A percentile compares a stretch with the other conserved stretches of the same genome.
phyloP scores from a whole-genome alignment of 2,329 filamentous ascomycete genomes.

The Fusarium pseudograminearum region DNA sequence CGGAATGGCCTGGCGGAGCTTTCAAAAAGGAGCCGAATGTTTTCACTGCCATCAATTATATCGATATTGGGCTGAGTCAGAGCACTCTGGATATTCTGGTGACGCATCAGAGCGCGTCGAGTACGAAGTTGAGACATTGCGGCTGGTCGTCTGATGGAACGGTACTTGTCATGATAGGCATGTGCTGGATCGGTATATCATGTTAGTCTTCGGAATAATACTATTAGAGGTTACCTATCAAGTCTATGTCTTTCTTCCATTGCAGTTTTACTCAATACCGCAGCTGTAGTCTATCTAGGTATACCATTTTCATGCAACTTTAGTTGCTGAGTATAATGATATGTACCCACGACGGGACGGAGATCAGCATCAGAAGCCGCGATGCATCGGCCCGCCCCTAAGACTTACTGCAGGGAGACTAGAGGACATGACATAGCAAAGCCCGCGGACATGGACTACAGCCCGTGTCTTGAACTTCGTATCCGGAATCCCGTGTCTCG shows the following conservation, averaged over 20 bases:
- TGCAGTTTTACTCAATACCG: rapidly evolving
- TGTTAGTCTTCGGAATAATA: neutral
- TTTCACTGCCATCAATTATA: neutral
- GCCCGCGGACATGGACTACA: neutral
- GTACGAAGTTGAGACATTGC: neutral
- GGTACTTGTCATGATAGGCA: neutral
- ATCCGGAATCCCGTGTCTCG: neutral
- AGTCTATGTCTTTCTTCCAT: rapidly evolving
- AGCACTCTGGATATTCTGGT: neutral
- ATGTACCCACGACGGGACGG: neutral
- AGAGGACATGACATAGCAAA: rapidly evolving
- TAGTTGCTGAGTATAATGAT: neutral
- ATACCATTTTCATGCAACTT: no score
- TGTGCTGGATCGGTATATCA: neutral
- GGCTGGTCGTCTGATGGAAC: neutral
- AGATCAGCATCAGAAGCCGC: neutral
- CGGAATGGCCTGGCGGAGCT: neutral
- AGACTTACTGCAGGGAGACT: neutral
- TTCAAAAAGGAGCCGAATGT: neutral
- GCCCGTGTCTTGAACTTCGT: neutral
- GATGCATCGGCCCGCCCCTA: neutral
- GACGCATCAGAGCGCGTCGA: neutral
- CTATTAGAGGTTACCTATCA: no score
- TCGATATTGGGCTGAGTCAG: neutral
- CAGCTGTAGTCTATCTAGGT: no score